Evolutionary conservation across 164 flowering plant species (phyloP), one percentile per base, ranked within the genome.

Genomic region (Annona squamosa): DNA sequence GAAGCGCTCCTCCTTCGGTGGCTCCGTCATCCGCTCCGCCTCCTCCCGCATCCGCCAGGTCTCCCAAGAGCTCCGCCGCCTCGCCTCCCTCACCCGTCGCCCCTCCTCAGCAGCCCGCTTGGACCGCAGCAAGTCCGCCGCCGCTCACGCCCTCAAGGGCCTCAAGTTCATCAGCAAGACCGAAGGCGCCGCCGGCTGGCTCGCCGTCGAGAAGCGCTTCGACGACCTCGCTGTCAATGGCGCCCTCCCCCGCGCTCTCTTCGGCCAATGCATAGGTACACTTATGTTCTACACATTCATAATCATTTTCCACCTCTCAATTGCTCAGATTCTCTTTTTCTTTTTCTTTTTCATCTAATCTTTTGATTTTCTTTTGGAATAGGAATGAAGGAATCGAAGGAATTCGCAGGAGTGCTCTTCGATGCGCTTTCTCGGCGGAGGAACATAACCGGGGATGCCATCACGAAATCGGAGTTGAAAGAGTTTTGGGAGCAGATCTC

Each of bases 161-260:
- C 90, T 95, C 72, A 89, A 91, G 87, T 95, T 95, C 82, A 89
- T 95, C 66, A 80, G 84, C 78, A 86, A 88, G 74, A 82, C 85
- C 2, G 94, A 85, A 37, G 89, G 87, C 42, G 81, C 79, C 3
- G 83, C 85, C n/a, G 92, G 91, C 4, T 93, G 99, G 99, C 9
- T 76, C 0, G 83, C 81, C 18, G 84, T 89, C 26, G 92, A 87
- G 77, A 77, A 73, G 65, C 70, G 84, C 57, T 89, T 87, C 73
- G 66, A 85, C 41, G 80, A 78, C 5, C 75, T 86, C 83, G 19
- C 83, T 75, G 42, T 72, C 75, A 69, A 83, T 67, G 87, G 86
- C 42, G 37, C 77, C 76, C 83, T 86, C 0, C 84, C 80, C 6
- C 77, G 82, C 0, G n/a, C 87, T 19, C 75, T 64, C 42, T 88